Evolutionary conservation across 345 rosid genomes (phyloP).

Genomic region (Eucalyptus tenuipes): DNA sequence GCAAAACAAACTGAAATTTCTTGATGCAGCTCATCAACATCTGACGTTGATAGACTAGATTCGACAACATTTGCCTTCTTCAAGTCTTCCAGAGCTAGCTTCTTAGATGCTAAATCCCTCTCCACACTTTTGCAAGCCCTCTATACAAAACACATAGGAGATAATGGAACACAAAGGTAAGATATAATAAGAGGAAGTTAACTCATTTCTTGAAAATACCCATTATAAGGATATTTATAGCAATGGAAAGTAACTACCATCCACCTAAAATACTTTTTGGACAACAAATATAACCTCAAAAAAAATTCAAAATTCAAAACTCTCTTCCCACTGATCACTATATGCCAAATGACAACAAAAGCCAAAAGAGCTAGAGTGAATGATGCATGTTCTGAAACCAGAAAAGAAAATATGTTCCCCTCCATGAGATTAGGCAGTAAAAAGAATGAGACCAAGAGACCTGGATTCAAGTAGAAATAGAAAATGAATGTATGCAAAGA

Average conservation of each 20-base stretch:
- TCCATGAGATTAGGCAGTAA: neutral
- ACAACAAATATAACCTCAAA: neutral
- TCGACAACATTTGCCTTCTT: constrained; percentile 40
- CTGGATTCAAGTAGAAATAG: neutral
- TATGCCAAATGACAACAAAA: neutral
- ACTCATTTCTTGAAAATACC: neutral
- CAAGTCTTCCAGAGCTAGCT: constrained; percentile 43
- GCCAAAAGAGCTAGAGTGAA: neutral
- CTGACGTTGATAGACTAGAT: constrained; percentile 30
- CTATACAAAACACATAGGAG: constrained; percentile 9
- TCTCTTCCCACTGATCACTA: neutral
- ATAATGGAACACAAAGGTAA: neutral
- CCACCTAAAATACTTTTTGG: neutral
- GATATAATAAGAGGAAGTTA: neutral
- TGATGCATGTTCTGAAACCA: neutral
- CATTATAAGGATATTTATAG: neutral
- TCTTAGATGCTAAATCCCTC: constrained; percentile 30
- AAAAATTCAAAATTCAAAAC: neutral
- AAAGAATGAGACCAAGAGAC: neutral
- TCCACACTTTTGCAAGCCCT: constrained; percentile 39
- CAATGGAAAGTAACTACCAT: neutral
- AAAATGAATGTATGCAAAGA: neutral
- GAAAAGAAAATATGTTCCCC: neutral
- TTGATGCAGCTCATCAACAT: constrained; percentile 64
- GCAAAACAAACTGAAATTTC: constrained; percentile 65